Percentiles rank a stretch among this genome's conserved stretches.
Conservation (phyloP, 2,329 filamentous ascomycete species). For the Aspergillus aculeatus region DNA sequence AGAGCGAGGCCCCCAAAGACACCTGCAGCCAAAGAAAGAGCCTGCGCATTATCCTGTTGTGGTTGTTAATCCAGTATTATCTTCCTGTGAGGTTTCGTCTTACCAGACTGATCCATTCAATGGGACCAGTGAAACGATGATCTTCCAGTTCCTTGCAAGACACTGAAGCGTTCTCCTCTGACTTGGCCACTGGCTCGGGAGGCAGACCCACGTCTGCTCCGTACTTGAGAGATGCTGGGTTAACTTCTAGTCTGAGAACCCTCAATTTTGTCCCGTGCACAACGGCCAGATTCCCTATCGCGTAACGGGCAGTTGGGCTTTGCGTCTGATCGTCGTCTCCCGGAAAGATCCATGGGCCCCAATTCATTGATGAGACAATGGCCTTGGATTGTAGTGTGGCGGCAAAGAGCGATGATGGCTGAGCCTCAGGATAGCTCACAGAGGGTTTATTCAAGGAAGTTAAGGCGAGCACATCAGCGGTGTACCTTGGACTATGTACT, state of each 20-base stretch:
- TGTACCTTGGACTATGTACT: slow-evolving; percentile 15
- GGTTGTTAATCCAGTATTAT: slow-evolving; percentile 7
- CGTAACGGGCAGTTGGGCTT: slow-evolving; percentile 11
- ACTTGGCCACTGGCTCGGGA: slow-evolving; percentile 12
- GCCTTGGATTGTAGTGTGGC: slow-evolving; percentile 25
- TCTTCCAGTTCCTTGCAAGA: slow-evolving; percentile 9
- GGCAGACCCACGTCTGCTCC: background rate
- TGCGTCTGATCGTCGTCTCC: background rate
- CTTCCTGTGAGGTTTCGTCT: slow-evolving; percentile 3
- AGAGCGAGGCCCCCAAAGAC: slow-evolving; percentile 26
- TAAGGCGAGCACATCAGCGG: slow-evolving; percentile 27
- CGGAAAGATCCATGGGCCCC: slow-evolving; percentile 34
- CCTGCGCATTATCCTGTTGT: slow-evolving; percentile 22
- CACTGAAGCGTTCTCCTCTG: slow-evolving; percentile 15
- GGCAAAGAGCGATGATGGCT: slow-evolving; percentile 32
- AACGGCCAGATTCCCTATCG: slow-evolving; percentile 28
- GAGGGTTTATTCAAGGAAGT: slow-evolving; percentile 17
- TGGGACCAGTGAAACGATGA: slow-evolving; percentile 30
- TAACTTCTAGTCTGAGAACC: slow-evolving; percentile 25
- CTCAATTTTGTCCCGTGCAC: slow-evolving; percentile 30
- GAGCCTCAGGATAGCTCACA: slow-evolving; percentile 16
- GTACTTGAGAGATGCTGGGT: slow-evolving; percentile 7
- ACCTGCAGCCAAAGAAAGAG: slow-evolving; percentile 25
- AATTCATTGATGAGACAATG: slow-evolving; percentile 30
- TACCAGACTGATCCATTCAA: slow-evolving; percentile 35